Evolutionary conservation across 805 yeast genomes (phyloP).

Genomic region (Yarrowia sp.): DNA sequence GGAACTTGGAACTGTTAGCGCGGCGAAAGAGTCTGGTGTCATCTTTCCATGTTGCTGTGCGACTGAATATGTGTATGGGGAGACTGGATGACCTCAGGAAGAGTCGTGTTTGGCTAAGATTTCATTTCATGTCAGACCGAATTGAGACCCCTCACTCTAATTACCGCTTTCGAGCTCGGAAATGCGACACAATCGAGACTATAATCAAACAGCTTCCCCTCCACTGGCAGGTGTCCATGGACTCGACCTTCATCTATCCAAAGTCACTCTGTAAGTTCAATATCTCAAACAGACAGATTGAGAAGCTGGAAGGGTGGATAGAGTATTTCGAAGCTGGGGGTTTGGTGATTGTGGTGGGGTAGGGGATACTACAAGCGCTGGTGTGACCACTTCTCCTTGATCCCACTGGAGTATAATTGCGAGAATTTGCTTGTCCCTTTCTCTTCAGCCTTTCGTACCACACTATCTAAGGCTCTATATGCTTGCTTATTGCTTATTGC

Average conservation of each 20-base stretch:
- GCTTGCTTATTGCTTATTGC: no score
- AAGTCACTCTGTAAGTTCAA: not conserved
- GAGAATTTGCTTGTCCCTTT: no score
- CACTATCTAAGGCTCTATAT: no score
- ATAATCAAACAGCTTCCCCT: not conserved
- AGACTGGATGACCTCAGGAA: no score
- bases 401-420: no score
- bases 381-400: no score
- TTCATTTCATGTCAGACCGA: not conserved
- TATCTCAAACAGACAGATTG: not conserved
- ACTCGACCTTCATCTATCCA: not conserved
- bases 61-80: no score
- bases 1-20: no score
- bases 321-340: slow-evolving; percentile 7
- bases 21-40: no score
- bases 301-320: not conserved
- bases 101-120: not conserved
- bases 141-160: not conserved
- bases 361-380: no score
- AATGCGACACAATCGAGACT: not conserved
- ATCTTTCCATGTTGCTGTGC: no score
- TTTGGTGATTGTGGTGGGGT: not conserved
- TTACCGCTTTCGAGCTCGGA: not conserved
- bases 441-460: no score
- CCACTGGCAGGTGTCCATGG: slow-evolving; percentile 2